Conservation (phyloP, 257 asterid species). For the Thymus quinquecostatus region DNA sequence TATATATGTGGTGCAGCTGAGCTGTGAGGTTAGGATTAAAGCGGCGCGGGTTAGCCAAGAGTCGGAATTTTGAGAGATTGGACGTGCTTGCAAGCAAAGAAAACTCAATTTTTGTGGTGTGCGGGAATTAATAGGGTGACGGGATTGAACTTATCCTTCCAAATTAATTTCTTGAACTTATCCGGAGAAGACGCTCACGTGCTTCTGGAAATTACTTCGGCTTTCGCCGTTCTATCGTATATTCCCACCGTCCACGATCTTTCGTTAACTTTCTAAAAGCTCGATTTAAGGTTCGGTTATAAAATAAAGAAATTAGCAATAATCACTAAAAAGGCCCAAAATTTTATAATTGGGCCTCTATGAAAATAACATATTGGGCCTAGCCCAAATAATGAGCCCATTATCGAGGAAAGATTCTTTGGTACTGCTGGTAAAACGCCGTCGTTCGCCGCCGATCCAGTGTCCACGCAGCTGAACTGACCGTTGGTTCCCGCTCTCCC, state of each 20-base stretch:
- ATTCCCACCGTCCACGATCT: no score
- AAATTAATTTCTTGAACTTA: constrained; percentile 9
- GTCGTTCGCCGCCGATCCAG: constrained; percentile 24
- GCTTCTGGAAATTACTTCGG: constrained; percentile 4
- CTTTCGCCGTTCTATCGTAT: no score
- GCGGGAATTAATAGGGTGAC: constrained; percentile 2
- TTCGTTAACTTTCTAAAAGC: no score
- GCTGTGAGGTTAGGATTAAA: background rate
- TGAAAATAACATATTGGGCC: no score
- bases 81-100: constrained; percentile 16
- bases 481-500: constrained; percentile 47
- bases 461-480: constrained; percentile 2
- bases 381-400: constrained; percentile 30
- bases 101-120: background rate
- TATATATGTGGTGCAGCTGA: background rate
- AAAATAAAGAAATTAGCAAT: no score
- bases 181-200: constrained; percentile 13
- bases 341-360: background rate
- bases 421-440: constrained; percentile 2
- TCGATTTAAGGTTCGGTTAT: no score
- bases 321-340: background rate
- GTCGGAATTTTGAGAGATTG: background rate
- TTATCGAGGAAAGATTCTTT: background rate
- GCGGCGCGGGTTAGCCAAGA: background rate
- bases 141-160: constrained; percentile 25